Evolutionary conservation across 192 early-diverging fungal species (phyloP).

Genomic region (Podila clonocystis): DNA sequence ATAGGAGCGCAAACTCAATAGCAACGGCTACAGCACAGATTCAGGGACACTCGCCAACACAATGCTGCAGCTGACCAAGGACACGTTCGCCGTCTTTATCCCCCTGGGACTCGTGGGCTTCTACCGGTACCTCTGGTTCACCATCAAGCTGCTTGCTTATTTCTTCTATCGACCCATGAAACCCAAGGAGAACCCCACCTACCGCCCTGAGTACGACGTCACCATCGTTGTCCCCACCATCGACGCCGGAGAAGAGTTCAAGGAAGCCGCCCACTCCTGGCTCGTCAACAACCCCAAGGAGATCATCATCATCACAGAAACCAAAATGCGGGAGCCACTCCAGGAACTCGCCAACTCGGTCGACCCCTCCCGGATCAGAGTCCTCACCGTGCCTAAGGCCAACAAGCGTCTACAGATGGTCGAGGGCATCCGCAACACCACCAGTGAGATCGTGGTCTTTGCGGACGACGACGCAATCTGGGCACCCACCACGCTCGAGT

Average conservation of each 20-base stretch:
- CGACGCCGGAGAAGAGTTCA: conserved; percentile 79
- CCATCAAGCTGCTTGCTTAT: conserved; percentile 71
- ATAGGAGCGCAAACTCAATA: no score
- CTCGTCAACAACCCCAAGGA: conserved; percentile 70
- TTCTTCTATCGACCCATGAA: conserved; percentile 69
- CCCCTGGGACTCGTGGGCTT: conserved; percentile 77
- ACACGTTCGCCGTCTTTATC: conserved; percentile 72
- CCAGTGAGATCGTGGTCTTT: conserved; percentile 72
- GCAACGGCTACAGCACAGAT: no score
- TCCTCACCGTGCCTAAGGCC: conserved; percentile 65
- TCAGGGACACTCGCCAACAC: conserved; percentile 11
- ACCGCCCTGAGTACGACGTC: conserved; percentile 66
- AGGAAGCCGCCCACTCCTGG: conserved; percentile 72
- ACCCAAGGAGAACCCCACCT: conserved; percentile 67
- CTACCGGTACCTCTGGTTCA: conserved; percentile 80
- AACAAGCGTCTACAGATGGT: conserved; percentile 81
- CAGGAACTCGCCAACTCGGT: conserved; percentile 67
- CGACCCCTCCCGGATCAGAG: conserved; percentile 62
- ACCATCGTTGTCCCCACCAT: conserved; percentile 80
- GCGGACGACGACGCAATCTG: conserved; percentile 79
- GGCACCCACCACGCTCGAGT: conserved; percentile 67
- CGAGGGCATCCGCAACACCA: conserved; percentile 69
- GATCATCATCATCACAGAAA: conserved; percentile 76
- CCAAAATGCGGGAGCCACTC: conserved; percentile 60
- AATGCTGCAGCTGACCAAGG: conserved; percentile 76